Evolutionary conservation across 2,329 filamentous ascomycete species (phyloP).

Genomic region (Xylariaceae sp.): DNA sequence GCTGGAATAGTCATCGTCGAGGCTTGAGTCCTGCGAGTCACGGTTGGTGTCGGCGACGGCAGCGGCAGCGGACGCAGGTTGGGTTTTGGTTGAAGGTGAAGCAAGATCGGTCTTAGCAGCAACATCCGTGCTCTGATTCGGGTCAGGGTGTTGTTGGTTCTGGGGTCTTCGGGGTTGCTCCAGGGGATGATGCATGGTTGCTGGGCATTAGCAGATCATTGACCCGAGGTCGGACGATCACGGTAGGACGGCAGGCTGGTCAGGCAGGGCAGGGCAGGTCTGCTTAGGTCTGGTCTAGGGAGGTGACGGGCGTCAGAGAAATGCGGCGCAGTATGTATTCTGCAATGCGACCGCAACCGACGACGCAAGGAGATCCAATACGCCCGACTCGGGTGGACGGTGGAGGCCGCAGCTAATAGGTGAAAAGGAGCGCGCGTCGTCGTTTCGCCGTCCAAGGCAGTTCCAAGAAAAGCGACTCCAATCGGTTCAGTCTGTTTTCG

Average conservation of each 20-base stretch:
- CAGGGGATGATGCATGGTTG: conserved; percentile 29
- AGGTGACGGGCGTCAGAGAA: conserved; percentile 19
- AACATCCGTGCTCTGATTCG: conserved; percentile 32
- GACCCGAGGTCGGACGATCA: conserved; percentile 19
- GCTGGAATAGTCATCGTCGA: conserved; percentile 28
- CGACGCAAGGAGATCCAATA: not conserved
- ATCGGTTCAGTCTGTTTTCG: conserved; percentile 1
- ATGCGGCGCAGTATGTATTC: not conserved
- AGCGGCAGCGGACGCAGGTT: conserved; percentile 20
- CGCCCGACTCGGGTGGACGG: not conserved
- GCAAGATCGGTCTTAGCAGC: too few relatives aligned
- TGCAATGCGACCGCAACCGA: conserved; percentile 8
- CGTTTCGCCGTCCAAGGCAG: not conserved
- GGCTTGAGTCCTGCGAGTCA: conserved; percentile 30
- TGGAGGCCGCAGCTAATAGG: not conserved
- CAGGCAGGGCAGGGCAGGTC: conserved; percentile 2
- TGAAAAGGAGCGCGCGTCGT: not conserved
- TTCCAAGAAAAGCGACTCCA: not conserved
- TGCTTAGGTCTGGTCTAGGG: too few relatives aligned
- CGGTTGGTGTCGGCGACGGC: conserved; percentile 21
- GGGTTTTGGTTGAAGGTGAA: conserved; percentile 22
- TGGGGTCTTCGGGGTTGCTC: conserved; percentile 27
- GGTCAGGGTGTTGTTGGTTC: conserved; percentile 33
- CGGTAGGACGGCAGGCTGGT: conserved; percentile 17
- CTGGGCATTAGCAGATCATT: conserved; percentile 15